Evolutionary conservation across 352 stramenopile species (phyloP).

Genomic region (Pythium rhizo-oryzae): DNA sequence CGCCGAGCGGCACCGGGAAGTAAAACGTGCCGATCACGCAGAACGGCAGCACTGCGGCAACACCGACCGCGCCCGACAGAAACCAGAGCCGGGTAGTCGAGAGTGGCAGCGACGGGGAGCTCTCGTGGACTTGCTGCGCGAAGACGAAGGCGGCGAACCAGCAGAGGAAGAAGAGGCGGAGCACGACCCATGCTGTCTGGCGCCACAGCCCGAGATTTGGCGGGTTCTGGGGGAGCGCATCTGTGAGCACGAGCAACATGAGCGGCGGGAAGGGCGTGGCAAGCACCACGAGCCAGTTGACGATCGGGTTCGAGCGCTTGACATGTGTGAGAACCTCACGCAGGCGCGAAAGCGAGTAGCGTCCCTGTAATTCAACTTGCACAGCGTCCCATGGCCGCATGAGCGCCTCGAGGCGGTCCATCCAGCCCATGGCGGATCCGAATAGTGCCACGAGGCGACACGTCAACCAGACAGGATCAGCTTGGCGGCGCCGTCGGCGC

Average conservation of each 20-base stretch:
- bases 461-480: too few relatives aligned
- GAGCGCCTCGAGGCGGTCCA: not conserved
- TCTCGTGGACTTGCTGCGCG: slow-evolving; percentile 2
- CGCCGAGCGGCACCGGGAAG: not conserved
- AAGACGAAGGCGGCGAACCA: not conserved
- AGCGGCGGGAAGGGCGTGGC: not conserved
- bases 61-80: not conserved
- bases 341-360: slow-evolving; percentile 3
- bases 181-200: not conserved
- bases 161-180: not conserved
- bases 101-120: slow-evolving; percentile 4
- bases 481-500: too few relatives aligned
- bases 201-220: not conserved
- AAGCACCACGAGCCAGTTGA: not conserved
- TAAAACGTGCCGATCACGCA: not conserved
- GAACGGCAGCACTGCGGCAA: not conserved
- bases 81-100: not conserved
- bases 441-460: too few relatives aligned
- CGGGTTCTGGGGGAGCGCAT: not conserved
- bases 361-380: slow-evolving; percentile 7
- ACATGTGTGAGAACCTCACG: not conserved
- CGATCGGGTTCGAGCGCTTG: not conserved
- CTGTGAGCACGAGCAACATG: not conserved
- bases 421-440: too few relatives aligned
- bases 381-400: not conserved